These are phyloP conservation scores for Didymellaceae sp. DNA, from an alignment of 2,329 filamentous ascomycete genomes.

Conservation along the genomic window DNA sequence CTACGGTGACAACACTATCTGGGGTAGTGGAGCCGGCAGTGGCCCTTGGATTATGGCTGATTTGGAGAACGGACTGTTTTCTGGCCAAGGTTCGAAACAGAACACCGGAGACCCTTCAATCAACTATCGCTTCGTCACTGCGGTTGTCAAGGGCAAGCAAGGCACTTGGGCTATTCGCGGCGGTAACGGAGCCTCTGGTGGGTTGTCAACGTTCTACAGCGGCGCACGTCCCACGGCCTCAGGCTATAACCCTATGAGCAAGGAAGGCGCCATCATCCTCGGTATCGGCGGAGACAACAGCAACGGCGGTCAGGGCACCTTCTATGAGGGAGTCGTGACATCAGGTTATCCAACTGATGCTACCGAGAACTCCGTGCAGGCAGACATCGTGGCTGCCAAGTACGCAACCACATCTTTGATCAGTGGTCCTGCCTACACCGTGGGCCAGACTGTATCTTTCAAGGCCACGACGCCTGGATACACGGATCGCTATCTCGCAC, in stretches of 20 bases:
- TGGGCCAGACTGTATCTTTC: slow-evolving; percentile 61
- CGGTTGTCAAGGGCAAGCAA: slow-evolving; percentile 62
- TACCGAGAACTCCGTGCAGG: slow-evolving; percentile 65
- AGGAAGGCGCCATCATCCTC: slow-evolving; percentile 71
- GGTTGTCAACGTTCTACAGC: slow-evolving; percentile 65
- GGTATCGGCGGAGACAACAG: slow-evolving; percentile 75
- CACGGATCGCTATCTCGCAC: slow-evolving; percentile 62
- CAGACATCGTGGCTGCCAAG: slow-evolving; percentile 65
- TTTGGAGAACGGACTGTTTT: slow-evolving; percentile 71
- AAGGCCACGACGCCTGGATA: slow-evolving; percentile 62
- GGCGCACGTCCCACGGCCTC: slow-evolving; percentile 59
- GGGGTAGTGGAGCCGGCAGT: slow-evolving; percentile 63
- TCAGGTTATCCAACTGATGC: slow-evolving; percentile 65
- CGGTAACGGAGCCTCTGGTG: slow-evolving; percentile 61
- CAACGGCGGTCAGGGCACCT: slow-evolving; percentile 64
- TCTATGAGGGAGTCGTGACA: slow-evolving; percentile 71
- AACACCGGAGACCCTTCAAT: slow-evolving; percentile 63
- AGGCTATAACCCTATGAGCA: slow-evolving; percentile 68
- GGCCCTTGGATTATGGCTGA: slow-evolving; percentile 75
- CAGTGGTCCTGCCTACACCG: slow-evolving; percentile 57
- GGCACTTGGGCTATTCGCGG: slow-evolving; percentile 67
- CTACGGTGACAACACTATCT: slow-evolving; percentile 62
- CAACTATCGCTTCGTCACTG: slow-evolving; percentile 63
- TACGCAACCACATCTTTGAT: slow-evolving; percentile 59
- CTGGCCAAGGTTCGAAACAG: slow-evolving; percentile 54